Evolutionary conservation across 805 yeast species (phyloP).

Genomic region (Lachancea nothofagi): DNA sequence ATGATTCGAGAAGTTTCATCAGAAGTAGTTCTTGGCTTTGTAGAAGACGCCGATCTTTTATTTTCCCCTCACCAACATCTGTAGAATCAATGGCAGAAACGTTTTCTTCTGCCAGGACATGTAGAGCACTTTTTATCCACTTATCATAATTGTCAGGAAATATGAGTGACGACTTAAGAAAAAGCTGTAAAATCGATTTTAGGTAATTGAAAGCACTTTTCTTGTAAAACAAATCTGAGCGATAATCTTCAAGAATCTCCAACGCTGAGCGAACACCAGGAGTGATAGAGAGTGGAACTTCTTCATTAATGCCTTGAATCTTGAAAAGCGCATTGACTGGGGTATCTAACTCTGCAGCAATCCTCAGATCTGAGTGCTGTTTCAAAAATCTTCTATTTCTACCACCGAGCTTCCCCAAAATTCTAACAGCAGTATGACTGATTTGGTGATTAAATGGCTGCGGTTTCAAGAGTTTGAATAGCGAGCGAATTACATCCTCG

Average conservation of each 20-base stretch:
- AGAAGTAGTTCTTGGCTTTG: conserved; percentile 62
- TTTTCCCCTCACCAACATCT: conserved; percentile 36
- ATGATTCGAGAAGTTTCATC: conserved; percentile 56
- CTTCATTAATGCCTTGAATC: conserved; percentile 59
- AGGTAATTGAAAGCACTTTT: conserved; percentile 73
- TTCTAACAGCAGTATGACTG: conserved; percentile 88
- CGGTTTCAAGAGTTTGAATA: conserved; percentile 88
- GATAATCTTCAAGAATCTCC: conserved; percentile 62
- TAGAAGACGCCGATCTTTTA: conserved; percentile 45
- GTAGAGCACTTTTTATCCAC: conserved; percentile 46
- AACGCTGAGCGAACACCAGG: conserved; percentile 80
- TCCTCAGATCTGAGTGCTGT: conserved; percentile 61
- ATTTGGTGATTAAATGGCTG: conserved; percentile 93
- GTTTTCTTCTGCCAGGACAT: conserved; percentile 30
- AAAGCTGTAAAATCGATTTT: conserved; percentile 57
- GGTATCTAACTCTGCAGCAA: conserved; percentile 52
- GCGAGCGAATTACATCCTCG: conserved; percentile 87
- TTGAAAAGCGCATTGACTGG: conserved; percentile 63
- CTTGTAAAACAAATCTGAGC: conserved; percentile 55
- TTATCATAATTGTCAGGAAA: conserved; percentile 38
- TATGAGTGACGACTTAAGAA: conserved; percentile 42
- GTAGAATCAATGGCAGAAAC: conserved; percentile 31
- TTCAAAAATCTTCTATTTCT: conserved; percentile 81
- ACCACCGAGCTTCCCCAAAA: conserved; percentile 94
- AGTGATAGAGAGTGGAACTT: conserved; percentile 70